Conservation (phyloP, 345 rosid species). For the Hypericum androsaemum region DNA sequence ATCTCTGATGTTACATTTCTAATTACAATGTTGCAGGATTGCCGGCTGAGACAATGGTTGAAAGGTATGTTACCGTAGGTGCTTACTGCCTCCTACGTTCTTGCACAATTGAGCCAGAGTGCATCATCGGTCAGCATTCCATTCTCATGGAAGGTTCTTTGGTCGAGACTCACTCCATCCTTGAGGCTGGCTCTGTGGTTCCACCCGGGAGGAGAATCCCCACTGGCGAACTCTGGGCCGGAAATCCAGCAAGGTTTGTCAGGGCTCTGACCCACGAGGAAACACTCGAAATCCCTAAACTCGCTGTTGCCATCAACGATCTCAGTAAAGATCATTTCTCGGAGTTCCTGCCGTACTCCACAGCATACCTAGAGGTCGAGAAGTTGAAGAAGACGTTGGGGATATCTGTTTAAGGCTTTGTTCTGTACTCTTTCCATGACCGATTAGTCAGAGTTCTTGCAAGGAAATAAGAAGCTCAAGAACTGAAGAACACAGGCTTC, state of each 20-base stretch:
- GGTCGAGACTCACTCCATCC: slow-evolving; percentile 79
- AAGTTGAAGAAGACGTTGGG: slow-evolving; percentile 70
- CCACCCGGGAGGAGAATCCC: slow-evolving; percentile 98
- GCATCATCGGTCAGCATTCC: slow-evolving; percentile 92
- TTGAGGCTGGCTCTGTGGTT: slow-evolving; percentile 92
- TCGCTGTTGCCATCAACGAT: slow-evolving; percentile 87
- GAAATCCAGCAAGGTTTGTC: slow-evolving; percentile 89
- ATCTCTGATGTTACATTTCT: slow-evolving; percentile 3
- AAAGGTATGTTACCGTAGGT: slow-evolving; percentile 86
- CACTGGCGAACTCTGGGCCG: slow-evolving; percentile 95
- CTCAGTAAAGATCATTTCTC: slow-evolving; percentile 61
- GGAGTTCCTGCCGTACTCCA: slow-evolving; percentile 90
- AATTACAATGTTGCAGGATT: slow-evolving; percentile 46
- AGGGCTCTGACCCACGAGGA: slow-evolving; percentile 81
- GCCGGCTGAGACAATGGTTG: slow-evolving; percentile 79
- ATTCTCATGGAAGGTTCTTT: slow-evolving; percentile 99
- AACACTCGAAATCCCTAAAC: slow-evolving; percentile 87
- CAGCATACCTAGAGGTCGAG: slow-evolving; percentile 89
- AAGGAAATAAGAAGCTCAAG: slow-evolving; percentile 54
- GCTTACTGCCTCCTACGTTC: slow-evolving; percentile 79
- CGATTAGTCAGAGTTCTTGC: slow-evolving; percentile 21
- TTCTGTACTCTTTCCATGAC: slow-evolving; percentile 12
- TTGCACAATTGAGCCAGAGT: slow-evolving; percentile 95
- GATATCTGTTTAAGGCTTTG: slow-evolving; percentile 38
- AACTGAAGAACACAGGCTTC: slow-evolving; percentile 29